These are phyloP conservation scores for Populus deltoides DNA, from an alignment of 345 rosid genomes.

Conservation along the genomic window DNA sequence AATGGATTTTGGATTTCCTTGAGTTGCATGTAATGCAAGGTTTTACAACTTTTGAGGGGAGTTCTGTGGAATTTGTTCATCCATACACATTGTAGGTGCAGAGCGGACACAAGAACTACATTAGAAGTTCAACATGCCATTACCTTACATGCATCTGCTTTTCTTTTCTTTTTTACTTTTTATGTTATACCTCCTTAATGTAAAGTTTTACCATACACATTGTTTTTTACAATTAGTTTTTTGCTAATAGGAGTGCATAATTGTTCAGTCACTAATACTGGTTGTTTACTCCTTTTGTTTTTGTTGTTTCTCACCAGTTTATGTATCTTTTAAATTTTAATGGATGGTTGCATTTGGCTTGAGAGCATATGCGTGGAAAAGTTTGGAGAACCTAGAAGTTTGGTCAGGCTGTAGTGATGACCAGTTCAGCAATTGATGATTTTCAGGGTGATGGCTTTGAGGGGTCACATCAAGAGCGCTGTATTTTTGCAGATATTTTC, in stretches of 20 bases:
- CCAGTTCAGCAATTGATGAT: conserved; percentile 28
- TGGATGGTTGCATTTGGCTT: neutral
- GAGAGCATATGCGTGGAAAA: neutral
- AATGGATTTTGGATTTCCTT: neutral
- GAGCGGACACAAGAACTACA: neutral
- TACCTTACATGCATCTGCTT: neutral
- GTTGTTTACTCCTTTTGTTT: neutral
- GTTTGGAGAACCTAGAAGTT: neutral
- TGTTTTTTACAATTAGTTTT: too few relatives aligned
- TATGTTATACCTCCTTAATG: neutral
- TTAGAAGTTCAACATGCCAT: neutral
- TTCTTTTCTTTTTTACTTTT: neutral
- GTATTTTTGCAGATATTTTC: conserved; percentile 55
- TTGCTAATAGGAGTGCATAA: neutral
- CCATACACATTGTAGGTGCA: neutral
- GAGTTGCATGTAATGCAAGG: neutral
- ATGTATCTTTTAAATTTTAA: neutral
- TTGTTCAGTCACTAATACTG: neutral
- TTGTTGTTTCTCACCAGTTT: conserved; percentile 3
- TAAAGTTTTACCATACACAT: neutral
- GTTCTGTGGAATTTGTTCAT: neutral
- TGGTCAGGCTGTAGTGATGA: conserved; percentile 37
- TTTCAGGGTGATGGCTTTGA: conserved; percentile 51
- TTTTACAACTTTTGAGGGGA: neutral
- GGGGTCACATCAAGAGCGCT: conserved; percentile 54